A percentile compares a stretch with the other conserved stretches of the same genome.
Conservation (phyloP, 768 basidiomycete genomes). For the Lactarius quietus region DNA sequence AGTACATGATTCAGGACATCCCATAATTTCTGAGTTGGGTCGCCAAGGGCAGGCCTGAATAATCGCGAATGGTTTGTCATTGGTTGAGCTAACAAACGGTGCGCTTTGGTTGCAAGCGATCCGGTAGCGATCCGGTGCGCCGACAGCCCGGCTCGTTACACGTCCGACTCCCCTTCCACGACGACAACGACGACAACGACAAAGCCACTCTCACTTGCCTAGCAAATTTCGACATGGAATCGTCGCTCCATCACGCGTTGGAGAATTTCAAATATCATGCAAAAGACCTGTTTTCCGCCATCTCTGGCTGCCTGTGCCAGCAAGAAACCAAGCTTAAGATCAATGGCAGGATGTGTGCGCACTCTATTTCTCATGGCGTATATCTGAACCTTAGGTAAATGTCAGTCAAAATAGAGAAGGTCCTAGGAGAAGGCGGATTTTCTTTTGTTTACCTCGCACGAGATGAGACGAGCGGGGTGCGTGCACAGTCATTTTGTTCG, state of each 20-base stretch:
- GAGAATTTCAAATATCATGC: conserved; percentile 66
- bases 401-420: conserved; percentile 81
- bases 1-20: background rate
- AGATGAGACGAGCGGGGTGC: conserved; percentile 79
- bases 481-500: conserved; percentile 31
- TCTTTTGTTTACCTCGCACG: conserved; percentile 88
- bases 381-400: background rate
- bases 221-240: conserved; percentile 18
- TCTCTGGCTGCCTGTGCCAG: conserved; percentile 77
- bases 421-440: conserved; percentile 96
- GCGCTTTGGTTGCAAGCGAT: no score
- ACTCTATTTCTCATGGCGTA: background rate
- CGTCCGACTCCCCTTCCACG: background rate
- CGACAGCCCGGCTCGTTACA: background rate
- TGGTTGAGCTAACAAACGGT: no score
- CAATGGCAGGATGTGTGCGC: conserved; percentile 89
- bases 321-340: conserved; percentile 89
- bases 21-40: no score
- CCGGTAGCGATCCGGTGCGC: background rate
- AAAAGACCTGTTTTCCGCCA: conserved; percentile 78
- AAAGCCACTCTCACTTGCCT: background rate
- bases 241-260: conserved; percentile 36
- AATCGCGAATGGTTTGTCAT: no score
- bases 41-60: no score
- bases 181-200: background rate